These are phyloP conservation scores for Globisporangium carolinianum DNA, from an alignment of 352 stramenopile genomes.

Conservation along the genomic window DNA sequence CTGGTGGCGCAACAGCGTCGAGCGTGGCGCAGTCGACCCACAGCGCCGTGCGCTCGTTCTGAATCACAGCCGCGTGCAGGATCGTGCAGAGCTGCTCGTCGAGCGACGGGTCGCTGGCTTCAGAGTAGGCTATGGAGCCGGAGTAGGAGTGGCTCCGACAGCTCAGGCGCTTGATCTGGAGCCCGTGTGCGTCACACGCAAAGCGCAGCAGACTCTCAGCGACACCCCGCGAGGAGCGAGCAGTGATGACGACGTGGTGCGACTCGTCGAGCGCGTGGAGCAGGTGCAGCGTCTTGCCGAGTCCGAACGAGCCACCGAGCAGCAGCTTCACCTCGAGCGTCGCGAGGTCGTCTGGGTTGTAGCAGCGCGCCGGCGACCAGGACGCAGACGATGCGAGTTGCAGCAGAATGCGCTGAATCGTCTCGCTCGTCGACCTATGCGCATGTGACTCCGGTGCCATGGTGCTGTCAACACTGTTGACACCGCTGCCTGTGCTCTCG, in stretches of 20 bases:
- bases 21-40: constrained; percentile 18
- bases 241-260: constrained; percentile 22
- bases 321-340: constrained; percentile 15
- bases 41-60: constrained; percentile 29
- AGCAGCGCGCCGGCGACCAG: not conserved
- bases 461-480: too few species aligned
- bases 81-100: constrained; percentile 10
- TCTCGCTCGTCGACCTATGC: constrained; percentile 2
- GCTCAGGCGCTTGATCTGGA: constrained; percentile 22
- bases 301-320: constrained; percentile 23
- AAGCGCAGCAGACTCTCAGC: constrained; percentile 25
- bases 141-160: not conserved
- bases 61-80: constrained; percentile 19
- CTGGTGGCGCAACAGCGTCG: not conserved
- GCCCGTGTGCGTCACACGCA: constrained; percentile 27
- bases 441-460: not conserved
- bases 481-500: not conserved
- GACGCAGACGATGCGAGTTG: constrained; percentile 9
- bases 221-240: constrained; percentile 7
- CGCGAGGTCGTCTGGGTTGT: constrained; percentile 2
- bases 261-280: constrained; percentile 25
- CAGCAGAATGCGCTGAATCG: constrained; percentile 8
- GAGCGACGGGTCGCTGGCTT: not conserved
- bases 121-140: not conserved
- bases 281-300: constrained; percentile 31